phyloP scores from a whole-genome alignment of 352 stramenopile genomes.

The Saprolegnia diclina region DNA sequence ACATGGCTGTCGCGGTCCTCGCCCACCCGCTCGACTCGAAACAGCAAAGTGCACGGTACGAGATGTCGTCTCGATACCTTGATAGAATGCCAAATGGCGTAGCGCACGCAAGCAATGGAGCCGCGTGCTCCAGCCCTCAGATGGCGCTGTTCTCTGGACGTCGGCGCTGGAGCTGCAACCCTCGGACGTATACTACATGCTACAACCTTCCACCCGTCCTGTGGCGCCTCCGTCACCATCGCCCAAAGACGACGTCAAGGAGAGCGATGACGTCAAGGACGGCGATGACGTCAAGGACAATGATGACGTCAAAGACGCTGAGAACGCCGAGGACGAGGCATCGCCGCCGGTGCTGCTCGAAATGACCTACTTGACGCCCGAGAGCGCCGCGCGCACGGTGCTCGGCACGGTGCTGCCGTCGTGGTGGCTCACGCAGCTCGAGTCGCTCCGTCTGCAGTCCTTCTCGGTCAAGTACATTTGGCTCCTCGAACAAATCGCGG shows the following conservation, averaged over 20 bases:
- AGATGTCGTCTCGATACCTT: neutral
- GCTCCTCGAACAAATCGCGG: constrained; percentile 4
- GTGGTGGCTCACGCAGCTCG: constrained; percentile 4
- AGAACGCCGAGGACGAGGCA: neutral
- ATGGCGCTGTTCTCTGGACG: neutral
- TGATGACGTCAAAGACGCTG: neutral
- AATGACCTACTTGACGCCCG: neutral
- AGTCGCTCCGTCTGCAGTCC: neutral
- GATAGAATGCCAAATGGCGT: neutral
- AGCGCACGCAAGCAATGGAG: constrained; percentile 10
- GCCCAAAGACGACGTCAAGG: neutral
- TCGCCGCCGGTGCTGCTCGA: neutral
- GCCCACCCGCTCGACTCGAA: constrained; percentile 1
- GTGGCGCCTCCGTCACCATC: neutral
- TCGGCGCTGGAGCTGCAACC: neutral
- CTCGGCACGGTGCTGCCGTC: neutral
- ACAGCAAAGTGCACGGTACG: constrained; percentile 12
- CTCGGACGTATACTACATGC: neutral
- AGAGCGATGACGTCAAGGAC: neutral
- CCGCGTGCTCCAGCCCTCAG: neutral
- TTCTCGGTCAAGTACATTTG: constrained; percentile 22
- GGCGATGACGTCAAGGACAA: neutral
- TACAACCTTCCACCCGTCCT: neutral
- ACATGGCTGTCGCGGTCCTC: neutral
- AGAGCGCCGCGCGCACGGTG: neutral